Percentiles rank a stretch among this genome's conserved stretches.
These are phyloP conservation scores for Oryza rufipogon DNA, from an alignment of 176 grass and related monocot genomes.

Conservation along the genomic window DNA sequence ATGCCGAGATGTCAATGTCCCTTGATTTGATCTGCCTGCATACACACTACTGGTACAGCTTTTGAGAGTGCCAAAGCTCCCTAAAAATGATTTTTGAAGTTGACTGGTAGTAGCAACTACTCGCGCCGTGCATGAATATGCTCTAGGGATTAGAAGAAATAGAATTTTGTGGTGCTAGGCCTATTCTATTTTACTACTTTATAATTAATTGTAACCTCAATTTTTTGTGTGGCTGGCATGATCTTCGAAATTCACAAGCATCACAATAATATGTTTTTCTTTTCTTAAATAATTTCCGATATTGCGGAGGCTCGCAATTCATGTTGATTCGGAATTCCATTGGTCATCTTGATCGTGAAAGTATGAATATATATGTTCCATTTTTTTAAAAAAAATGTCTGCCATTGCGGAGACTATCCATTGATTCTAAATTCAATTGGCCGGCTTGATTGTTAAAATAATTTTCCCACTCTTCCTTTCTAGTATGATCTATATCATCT, in stretches of 20 bases:
- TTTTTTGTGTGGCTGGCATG: not conserved
- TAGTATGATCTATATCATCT: not conserved
- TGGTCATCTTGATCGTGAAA: not conserved
- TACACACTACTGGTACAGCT: not conserved
- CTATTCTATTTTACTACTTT: not conserved
- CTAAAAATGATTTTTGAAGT: not conserved
- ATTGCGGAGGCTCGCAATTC: not conserved
- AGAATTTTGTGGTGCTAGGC: too few relatives aligned
- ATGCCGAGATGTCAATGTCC: not conserved
- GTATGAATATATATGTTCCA: not conserved
- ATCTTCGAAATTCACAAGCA: too few relatives aligned
- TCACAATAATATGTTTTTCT: not conserved
- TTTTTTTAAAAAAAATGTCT: constrained; percentile 6
- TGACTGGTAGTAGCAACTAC: not conserved
- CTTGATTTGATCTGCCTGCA: not conserved
- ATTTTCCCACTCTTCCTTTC: not conserved
- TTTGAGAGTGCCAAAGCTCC: not conserved
- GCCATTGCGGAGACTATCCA: not conserved
- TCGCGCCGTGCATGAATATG: not conserved
- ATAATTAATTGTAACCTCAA: not conserved
- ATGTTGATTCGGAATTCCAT: constrained; percentile 22
- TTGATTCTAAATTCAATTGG: constrained; percentile 27
- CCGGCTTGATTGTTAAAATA: not conserved
- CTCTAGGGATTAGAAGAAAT: too few relatives aligned
- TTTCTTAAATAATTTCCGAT: not conserved